Evolutionary conservation across 768 basidiomycete genomes (phyloP).

Genomic region (Clathrus columnatus): DNA sequence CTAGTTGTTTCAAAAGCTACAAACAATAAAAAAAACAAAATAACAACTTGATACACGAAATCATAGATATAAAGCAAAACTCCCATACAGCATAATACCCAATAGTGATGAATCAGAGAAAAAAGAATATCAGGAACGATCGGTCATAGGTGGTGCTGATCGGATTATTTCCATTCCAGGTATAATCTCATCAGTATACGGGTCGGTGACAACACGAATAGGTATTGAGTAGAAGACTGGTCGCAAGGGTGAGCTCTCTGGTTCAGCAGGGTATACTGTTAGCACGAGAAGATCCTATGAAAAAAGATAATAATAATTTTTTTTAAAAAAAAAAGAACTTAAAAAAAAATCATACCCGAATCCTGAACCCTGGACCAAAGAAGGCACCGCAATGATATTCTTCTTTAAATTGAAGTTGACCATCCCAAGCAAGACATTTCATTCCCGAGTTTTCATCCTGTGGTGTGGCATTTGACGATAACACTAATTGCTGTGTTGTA

Average conservation of each 20-base stretch:
- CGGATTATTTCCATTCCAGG: not conserved
- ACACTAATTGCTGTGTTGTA: not conserved
- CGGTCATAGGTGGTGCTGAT: not conserved
- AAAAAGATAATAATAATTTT: not conserved
- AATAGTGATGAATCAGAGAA: too few species aligned
- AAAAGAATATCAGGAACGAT: not conserved
- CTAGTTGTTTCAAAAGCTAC: too few species aligned
- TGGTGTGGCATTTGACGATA: not conserved
- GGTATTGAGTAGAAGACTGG: constrained; percentile 56
- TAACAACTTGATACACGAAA: too few species aligned
- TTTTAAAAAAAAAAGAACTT: not conserved
- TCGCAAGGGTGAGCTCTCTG: constrained; percentile 42
- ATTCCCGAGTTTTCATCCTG: not conserved
- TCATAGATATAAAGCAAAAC: too few species aligned
- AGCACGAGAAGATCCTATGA: constrained; percentile 58
- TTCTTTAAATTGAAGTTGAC: constrained; percentile 46
- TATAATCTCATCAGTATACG: constrained; percentile 27
- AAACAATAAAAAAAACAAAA: too few species aligned
- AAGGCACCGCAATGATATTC: constrained; percentile 44
- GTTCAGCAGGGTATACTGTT: constrained; percentile 49
- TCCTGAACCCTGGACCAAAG: constrained; percentile 52
- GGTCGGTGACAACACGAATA: constrained; percentile 54
- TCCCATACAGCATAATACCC: too few species aligned
- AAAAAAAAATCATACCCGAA: constrained; percentile 27
- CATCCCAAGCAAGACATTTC: constrained; percentile 37